These are phyloP conservation scores for Candida koratica DNA, from an alignment of 805 yeast species.

Conservation along the genomic window DNA sequence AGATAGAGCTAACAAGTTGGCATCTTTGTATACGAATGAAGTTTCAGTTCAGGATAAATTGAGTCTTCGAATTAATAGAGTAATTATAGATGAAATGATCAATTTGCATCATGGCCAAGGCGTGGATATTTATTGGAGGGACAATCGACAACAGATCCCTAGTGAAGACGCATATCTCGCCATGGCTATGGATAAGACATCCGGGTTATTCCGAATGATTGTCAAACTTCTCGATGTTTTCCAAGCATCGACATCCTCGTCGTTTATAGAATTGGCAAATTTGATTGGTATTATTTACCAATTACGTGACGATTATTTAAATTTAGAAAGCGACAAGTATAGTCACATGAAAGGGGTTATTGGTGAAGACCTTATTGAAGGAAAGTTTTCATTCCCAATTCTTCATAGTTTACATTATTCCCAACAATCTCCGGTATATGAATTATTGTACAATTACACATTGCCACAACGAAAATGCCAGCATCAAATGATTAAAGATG, in stretches of 20 bases:
- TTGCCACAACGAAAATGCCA: conserved; percentile 17
- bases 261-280: conserved; percentile 53
- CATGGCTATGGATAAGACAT: conserved; percentile 86
- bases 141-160: conserved; percentile 18
- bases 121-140: conserved; percentile 80
- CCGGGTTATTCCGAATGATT: conserved; percentile 79
- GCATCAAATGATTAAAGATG: conserved; percentile 15
- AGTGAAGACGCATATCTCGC: conserved; percentile 49
- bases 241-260: conserved; percentile 8
- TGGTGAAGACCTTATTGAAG: conserved; percentile 82
- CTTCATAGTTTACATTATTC: conserved; percentile 46
- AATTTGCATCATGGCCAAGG: conserved; percentile 90
- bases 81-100: conserved; percentile 68
- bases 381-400: conserved; percentile 83
- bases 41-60: conserved; percentile 1
- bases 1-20: conserved; percentile 36
- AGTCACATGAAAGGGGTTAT: conserved; percentile 67
- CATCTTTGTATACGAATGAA: conserved; percentile 15
- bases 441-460: conserved; percentile 17
- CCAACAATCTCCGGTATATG: conserved; percentile 21
- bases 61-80: conserved; percentile 25
- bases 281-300: conserved; percentile 81
- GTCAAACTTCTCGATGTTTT: conserved; percentile 54
- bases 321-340: conserved; percentile 50
- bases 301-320: conserved; percentile 78